Evolutionary conservation across 2,329 filamentous ascomycete genomes (phyloP).

Genomic region (Hypoxylon sp.): DNA sequence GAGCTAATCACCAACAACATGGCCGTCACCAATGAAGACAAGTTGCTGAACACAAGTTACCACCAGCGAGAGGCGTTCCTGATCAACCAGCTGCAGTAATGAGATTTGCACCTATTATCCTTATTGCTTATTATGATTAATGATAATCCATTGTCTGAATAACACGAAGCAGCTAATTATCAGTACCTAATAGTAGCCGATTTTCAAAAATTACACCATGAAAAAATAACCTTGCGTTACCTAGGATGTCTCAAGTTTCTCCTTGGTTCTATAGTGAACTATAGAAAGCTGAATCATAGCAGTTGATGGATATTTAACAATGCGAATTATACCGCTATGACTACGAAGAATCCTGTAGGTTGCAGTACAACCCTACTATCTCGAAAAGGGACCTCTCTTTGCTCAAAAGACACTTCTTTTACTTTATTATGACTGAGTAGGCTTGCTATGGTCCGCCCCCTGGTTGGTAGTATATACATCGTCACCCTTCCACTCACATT

Average conservation of each 20-base stretch:
- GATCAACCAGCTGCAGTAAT: background rate
- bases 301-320: background rate
- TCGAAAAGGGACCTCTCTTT: background rate
- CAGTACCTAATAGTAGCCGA: background rate
- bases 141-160: background rate
- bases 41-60: background rate
- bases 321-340: background rate
- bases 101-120: background rate
- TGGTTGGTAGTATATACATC: slow-evolving; percentile 13
- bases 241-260: background rate
- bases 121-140: background rate
- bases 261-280: background rate
- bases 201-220: background rate
- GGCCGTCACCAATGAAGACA: background rate
- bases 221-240: background rate
- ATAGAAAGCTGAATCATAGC: background rate
- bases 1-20: background rate
- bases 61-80: background rate
- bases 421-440: slow-evolving; percentile 2
- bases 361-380: background rate
- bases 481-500: background rate
- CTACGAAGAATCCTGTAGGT: background rate
- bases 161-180: background rate
- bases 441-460: background rate
- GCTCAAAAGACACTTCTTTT: background rate